These are phyloP conservation scores for Daldinia childiae DNA, from an alignment of 495 filamentous ascomycete genomes.

Conservation along the genomic window DNA sequence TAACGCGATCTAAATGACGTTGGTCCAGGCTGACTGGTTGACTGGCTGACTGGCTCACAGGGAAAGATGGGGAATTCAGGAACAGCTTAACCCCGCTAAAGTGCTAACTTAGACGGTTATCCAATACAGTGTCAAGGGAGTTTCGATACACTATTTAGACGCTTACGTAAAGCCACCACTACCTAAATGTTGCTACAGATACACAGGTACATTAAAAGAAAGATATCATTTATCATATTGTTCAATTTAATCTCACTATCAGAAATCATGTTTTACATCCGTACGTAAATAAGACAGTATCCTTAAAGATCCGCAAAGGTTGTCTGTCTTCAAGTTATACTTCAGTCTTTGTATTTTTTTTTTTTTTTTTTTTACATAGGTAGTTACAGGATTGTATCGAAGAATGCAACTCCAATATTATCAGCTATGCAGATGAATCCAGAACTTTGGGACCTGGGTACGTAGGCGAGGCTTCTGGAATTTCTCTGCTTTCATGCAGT, in stretches of 20 bases:
- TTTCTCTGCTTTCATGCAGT: slow-evolving; percentile 25
- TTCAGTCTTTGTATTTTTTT: neutral
- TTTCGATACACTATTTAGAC: neutral
- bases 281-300: neutral
- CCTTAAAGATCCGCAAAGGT: neutral
- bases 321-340: neutral
- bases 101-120: neutral
- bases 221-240: slow-evolving; percentile 2
- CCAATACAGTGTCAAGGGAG: neutral
- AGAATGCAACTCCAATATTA: slow-evolving; percentile 40
- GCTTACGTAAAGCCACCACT: slow-evolving; percentile 6
- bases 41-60: slow-evolving; percentile 10
- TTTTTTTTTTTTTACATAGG: no score
- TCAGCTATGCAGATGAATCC: slow-evolving; percentile 34
- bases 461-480: slow-evolving; percentile 21
- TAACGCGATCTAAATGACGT: slow-evolving; percentile 43
- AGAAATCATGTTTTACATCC: neutral
- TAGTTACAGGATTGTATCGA: slow-evolving; percentile 18
- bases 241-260: neutral
- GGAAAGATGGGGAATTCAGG: slow-evolving; percentile 23
- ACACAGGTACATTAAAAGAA: neutral
- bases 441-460: slow-evolving; percentile 20
- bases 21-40: slow-evolving; percentile 30
- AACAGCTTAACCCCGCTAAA: slow-evolving; percentile 42
- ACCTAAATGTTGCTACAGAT: neutral